A percentile compares a stretch with the other conserved stretches of the same genome.
These are phyloP conservation scores for Arachis hypogaea DNA, from an alignment of 306 rosid species.

Conservation along the genomic window DNA sequence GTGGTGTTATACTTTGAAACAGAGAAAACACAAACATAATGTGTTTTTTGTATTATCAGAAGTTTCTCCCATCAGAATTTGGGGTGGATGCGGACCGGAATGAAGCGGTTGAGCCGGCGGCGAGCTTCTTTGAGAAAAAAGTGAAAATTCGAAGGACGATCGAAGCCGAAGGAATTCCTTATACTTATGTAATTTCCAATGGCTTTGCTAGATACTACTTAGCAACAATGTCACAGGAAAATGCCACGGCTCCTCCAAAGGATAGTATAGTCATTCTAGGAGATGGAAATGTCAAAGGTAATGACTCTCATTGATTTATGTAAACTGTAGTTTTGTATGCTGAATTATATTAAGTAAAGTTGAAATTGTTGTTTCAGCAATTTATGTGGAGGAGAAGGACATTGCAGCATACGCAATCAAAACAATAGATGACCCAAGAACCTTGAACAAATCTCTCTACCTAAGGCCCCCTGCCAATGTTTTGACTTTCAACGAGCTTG, in stretches of 20 bases:
- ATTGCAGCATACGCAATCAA: constrained; percentile 25
- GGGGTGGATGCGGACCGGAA: constrained; percentile 34
- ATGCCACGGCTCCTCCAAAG: constrained; percentile 30
- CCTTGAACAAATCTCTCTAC: constrained; percentile 39
- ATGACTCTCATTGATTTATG: too few species aligned
- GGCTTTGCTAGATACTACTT: constrained; percentile 29
- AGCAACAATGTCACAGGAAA: constrained; percentile 7
- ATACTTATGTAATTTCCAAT: constrained; percentile 5
- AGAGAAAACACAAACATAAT: too few species aligned
- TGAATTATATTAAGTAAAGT: not conserved
- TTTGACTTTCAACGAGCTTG: constrained; percentile 37
- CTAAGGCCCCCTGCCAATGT: constrained; percentile 30
- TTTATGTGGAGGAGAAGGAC: constrained; percentile 29
- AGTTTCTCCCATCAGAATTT: constrained; percentile 42
- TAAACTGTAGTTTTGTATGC: too few species aligned
- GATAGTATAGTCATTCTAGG: constrained; percentile 38
- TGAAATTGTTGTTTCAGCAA: not conserved
- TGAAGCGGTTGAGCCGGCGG: constrained; percentile 24
- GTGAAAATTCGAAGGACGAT: constrained; percentile 29
- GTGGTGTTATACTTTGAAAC: not conserved
- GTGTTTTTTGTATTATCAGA: not conserved
- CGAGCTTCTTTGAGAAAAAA: not conserved
- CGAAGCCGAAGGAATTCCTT: constrained; percentile 41
- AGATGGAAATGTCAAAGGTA: constrained; percentile 43
- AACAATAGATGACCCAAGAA: constrained; percentile 44